These are phyloP conservation scores for Cyberlindnera meyerae DNA, from an alignment of 805 yeast species.

Conservation along the genomic window DNA sequence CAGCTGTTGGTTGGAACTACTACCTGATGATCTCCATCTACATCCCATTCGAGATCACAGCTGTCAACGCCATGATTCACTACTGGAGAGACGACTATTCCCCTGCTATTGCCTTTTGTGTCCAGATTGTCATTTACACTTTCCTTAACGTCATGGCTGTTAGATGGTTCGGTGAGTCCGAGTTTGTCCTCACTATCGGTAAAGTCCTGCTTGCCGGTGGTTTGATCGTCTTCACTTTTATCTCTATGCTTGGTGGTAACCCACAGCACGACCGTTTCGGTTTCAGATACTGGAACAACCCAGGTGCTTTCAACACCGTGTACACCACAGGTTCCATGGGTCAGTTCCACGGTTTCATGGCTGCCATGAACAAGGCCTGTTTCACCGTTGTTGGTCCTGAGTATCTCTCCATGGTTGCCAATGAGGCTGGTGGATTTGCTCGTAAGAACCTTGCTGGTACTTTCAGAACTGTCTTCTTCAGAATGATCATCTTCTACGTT, in stretches of 20 bases:
- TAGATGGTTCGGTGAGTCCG: conserved; percentile 70
- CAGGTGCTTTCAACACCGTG: conserved; percentile 53
- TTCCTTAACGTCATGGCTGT: conserved; percentile 70
- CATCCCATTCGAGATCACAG: conserved; percentile 61
- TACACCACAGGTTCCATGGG: conserved; percentile 53
- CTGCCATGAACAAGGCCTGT: conserved; percentile 64
- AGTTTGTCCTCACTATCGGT: conserved; percentile 69
- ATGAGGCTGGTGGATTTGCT: conserved; percentile 72
- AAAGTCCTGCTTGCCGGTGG: conserved; percentile 73
- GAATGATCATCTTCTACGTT: conserved; percentile 57
- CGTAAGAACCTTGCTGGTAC: conserved; percentile 68
- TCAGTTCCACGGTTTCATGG: conserved; percentile 64
- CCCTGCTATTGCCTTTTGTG: conserved; percentile 62
- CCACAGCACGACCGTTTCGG: conserved; percentile 62
- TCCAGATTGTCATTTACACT: conserved; percentile 62
- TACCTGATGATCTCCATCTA: conserved; percentile 51
- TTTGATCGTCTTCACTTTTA: conserved; percentile 63
- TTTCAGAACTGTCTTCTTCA: conserved; percentile 61
- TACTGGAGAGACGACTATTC: conserved; percentile 75
- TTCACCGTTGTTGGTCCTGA: conserved; percentile 85
- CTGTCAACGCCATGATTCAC: conserved; percentile 56
- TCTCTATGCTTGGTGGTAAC: conserved; percentile 84
- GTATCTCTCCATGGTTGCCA: conserved; percentile 76
- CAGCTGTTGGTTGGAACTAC: conserved; percentile 64
- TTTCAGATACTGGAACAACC: conserved; percentile 46